These are phyloP conservation scores for Prunus persica DNA, from an alignment of 306 rosid species.

Conservation along the genomic window DNA sequence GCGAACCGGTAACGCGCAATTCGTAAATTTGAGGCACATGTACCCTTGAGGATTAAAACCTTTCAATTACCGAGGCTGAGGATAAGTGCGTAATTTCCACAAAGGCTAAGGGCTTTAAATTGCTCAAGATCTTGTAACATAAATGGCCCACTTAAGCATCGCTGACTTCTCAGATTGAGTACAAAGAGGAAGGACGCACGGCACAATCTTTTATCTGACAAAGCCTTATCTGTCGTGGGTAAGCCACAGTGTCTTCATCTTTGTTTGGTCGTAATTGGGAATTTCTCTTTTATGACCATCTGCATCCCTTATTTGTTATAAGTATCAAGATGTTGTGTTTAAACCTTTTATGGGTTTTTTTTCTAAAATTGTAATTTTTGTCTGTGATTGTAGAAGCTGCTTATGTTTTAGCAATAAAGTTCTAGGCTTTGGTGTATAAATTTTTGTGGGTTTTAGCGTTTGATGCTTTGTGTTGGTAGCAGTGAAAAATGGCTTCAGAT, in stretches of 20 bases:
- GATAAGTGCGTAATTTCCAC: conserved; percentile 1
- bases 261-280: neutral
- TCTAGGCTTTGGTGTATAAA: conserved; percentile 21
- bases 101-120: neutral
- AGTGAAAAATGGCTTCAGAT: conserved; percentile 69
- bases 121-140: neutral
- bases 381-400: conserved; percentile 10
- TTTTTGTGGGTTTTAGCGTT: conserved; percentile 19
- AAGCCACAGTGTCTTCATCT: neutral
- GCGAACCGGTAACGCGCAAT: neutral
- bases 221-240: conserved; percentile 17
- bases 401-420: neutral
- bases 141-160: neutral
- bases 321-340: neutral
- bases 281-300: neutral
- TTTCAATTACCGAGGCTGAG: too few relatives aligned
- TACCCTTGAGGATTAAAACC: neutral
- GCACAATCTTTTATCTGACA: neutral
- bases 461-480: conserved; percentile 19
- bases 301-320: neutral
- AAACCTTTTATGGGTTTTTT: neutral
- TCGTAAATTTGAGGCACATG: neutral
- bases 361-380: neutral
- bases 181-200: neutral
- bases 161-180: neutral